Conservation (phyloP, 306 rosid genomes). For the Lithocarpus polystachyus region DNA sequence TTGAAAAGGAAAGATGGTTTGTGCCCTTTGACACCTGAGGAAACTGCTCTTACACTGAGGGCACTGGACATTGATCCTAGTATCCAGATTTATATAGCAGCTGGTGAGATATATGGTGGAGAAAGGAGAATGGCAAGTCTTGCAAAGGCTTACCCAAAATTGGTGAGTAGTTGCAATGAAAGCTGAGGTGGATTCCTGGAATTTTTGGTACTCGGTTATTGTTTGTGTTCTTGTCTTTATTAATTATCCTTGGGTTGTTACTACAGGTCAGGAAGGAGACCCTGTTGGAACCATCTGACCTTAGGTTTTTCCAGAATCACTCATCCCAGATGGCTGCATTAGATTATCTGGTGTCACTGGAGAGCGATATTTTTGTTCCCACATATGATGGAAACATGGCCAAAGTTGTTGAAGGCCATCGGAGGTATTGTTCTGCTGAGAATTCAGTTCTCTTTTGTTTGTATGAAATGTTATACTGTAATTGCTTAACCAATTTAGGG, state of each 20-base stretch:
- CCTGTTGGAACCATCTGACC: constrained; percentile 78
- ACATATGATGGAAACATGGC: constrained; percentile 99
- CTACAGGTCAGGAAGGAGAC: constrained; percentile 94
- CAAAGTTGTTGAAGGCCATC: constrained; percentile 98
- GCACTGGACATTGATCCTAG: constrained; percentile 84
- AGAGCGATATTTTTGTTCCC: constrained; percentile 96
- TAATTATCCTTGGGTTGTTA: constrained; percentile 17
- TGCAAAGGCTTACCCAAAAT: constrained; percentile 73
- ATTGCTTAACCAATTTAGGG: too few relatives aligned
- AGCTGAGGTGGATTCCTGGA: constrained; percentile 8
- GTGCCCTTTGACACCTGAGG: constrained; percentile 98
- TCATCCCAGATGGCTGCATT: constrained; percentile 99
- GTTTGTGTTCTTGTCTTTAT: constrained; percentile 6
- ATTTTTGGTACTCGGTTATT: constrained; percentile 8
- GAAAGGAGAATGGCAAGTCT: constrained; percentile 74
- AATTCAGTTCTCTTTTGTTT: background rate
- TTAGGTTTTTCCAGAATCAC: constrained; percentile 83
- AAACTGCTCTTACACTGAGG: constrained; percentile 82
- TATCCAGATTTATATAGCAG: constrained; percentile 95
- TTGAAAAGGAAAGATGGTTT: constrained; percentile 95
- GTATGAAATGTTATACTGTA: background rate
- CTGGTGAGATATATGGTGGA: constrained; percentile 97
- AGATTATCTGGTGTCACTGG: constrained; percentile 93
- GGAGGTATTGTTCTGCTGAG: constrained; percentile 57
- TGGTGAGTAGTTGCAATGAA: constrained; percentile 47